A percentile compares a stretch with the other conserved stretches of the same genome.
Conservation (phyloP, 1,284 basidiomycete genomes). For the Phellopilus nigrolimitatus region DNA sequence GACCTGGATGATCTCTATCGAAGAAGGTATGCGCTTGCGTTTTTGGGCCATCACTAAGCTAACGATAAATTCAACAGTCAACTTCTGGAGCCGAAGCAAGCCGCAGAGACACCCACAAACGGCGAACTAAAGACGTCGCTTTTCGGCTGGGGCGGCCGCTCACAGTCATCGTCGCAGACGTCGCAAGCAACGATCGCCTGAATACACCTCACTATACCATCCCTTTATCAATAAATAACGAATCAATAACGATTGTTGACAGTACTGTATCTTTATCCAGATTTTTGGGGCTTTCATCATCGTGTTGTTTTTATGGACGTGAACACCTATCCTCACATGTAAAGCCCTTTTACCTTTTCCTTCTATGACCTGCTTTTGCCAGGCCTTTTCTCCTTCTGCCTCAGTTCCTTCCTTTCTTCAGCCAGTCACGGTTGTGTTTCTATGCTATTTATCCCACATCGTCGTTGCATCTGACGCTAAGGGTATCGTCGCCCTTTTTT, state of each 20-base stretch:
- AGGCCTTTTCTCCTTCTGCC: not conserved
- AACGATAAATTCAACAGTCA: constrained; percentile 41
- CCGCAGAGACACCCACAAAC: constrained; percentile 60
- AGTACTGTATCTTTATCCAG: constrained; percentile 15
- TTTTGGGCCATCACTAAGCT: constrained; percentile 18
- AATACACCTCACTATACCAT: constrained; percentile 1
- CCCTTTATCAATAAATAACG: not conserved
- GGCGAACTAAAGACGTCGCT: constrained; percentile 64
- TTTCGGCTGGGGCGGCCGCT: constrained; percentile 70
- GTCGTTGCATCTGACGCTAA: too few species aligned
- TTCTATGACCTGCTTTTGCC: not conserved
- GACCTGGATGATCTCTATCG: constrained; percentile 79
- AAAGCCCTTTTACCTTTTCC: not conserved
- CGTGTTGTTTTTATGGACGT: constrained; percentile 12
- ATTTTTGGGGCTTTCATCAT: constrained; percentile 2
- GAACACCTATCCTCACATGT: not conserved
- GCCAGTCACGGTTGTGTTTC: not conserved
- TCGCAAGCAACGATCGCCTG: constrained; percentile 12
- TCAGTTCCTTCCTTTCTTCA: not conserved
- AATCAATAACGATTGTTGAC: not conserved
- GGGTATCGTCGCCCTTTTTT: not conserved
- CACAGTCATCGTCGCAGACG: constrained; percentile 32
- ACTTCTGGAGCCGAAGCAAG: constrained; percentile 73
- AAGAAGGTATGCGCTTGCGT: constrained; percentile 52
- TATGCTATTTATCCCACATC: not conserved